These are phyloP conservation scores for Fusarium domesticum DNA, from an alignment of 2,329 filamentous ascomycete species.

Conservation along the genomic window DNA sequence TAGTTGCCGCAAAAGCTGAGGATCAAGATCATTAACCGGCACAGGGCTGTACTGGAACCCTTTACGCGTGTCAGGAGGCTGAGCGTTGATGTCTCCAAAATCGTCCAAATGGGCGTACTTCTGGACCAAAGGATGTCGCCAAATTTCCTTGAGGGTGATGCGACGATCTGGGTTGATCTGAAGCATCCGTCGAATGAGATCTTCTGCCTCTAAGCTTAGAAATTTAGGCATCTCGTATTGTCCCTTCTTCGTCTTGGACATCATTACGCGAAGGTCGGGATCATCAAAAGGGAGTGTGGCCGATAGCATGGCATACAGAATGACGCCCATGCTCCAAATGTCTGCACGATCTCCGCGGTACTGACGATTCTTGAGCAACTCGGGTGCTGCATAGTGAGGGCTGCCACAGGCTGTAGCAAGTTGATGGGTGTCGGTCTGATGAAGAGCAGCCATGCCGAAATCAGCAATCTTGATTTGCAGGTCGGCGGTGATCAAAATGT, in stretches of 20 bases:
- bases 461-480: slow-evolving; percentile 90
- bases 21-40: slow-evolving; percentile 67
- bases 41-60: slow-evolving; percentile 59
- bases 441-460: slow-evolving; percentile 94
- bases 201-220: slow-evolving; percentile 66
- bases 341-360: slow-evolving; percentile 88
- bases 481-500: slow-evolving; percentile 78
- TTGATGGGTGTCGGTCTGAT: slow-evolving; percentile 73
- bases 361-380: slow-evolving; percentile 72
- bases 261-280: slow-evolving; percentile 59
- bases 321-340: slow-evolving; percentile 91
- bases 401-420: slow-evolving; percentile 91
- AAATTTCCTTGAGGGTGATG: slow-evolving; percentile 77
- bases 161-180: slow-evolving; percentile 74
- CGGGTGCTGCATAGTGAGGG: slow-evolving; percentile 93
- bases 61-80: slow-evolving; percentile 56
- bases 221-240: slow-evolving; percentile 59
- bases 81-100: slow-evolving; percentile 52
- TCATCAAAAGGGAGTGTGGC: slow-evolving; percentile 82
- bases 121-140: slow-evolving; percentile 79
- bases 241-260: slow-evolving; percentile 58
- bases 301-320: slow-evolving; percentile 82
- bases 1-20: slow-evolving; percentile 79
- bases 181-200: slow-evolving; percentile 78
- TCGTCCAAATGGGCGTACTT: slow-evolving; percentile 79